Evolutionary conservation across 106 monocot species (phyloP).

Genomic region (Phalaenopsis equestris): DNA sequence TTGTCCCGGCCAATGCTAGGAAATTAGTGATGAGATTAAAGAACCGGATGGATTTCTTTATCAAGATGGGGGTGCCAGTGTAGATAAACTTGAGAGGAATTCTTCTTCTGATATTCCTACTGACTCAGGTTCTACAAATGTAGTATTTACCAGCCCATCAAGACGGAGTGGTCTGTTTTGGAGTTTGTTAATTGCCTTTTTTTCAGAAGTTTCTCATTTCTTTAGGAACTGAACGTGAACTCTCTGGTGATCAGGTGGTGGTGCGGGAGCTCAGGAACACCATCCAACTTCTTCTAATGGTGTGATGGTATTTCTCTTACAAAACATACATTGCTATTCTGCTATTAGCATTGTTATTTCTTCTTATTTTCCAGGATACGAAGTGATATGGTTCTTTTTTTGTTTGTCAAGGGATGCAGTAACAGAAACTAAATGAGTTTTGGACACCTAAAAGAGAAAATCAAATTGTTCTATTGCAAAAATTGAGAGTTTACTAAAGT

Average conservation of each 20-base stretch:
- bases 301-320: conserved; percentile 4
- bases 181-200: neutral
- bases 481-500: neutral
- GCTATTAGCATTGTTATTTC: neutral
- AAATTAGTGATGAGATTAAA: neutral
- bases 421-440: neutral
- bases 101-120: neutral
- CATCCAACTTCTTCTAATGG: neutral
- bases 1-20: neutral
- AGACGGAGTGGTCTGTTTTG: neutral
- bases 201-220: neutral
- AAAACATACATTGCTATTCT: neutral
- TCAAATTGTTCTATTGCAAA: neutral
- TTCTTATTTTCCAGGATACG: neutral
- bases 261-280: neutral
- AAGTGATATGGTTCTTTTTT: neutral
- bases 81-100: neutral
- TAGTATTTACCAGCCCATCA: neutral
- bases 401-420: neutral
- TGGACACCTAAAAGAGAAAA: neutral
- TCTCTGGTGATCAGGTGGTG: conserved; percentile 1
- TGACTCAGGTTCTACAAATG: neutral
- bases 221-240: neutral
- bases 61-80: neutral
- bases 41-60: neutral